Evolutionary conservation across 164 flowering plant genomes (phyloP), one percentile per base, ranked within the genome.

Genomic region (Chimonanthus salicifolius): DNA sequence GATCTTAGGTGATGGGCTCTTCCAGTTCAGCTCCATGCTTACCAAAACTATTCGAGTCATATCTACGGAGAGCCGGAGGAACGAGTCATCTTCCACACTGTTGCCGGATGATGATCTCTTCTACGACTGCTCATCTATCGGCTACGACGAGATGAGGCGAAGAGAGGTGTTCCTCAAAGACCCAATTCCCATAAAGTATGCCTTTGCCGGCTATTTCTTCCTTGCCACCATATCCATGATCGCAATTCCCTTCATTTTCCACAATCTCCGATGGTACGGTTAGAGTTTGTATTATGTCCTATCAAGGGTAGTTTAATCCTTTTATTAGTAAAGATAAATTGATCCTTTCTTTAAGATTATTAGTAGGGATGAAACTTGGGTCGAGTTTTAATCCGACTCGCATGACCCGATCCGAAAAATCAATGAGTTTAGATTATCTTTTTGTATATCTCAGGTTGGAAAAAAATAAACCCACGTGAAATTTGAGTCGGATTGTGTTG

Each of bases 1-100:
- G 72, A 81, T 81, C 20, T 73, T 83, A 2, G 85, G 85, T 33
- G 83, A 83, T 50, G 85, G 85, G 3, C 83, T 83, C 21, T 81
- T 46, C 49, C 67, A 80, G 72, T 74, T 83, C 44, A 5, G 75
- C 2, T 50, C 51, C 3, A 72, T 83, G 73, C 20, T 83, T 0
- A 3, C 10, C 3, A 73, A 45, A 71, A 74, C 83, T 43, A 9
- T 68, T 2, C 4, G 6, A 3, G 60, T 6, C 75, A 0, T 79
- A 4, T 7, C 0, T 47, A 70, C 6, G 50, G 10, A 68, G 21
- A 0, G 2, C 15, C 5, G 4, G 10, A 60, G 11, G 62, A 70
- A 73, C 7, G 76, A 75, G 7, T 44, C 74, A 5, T 33, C 75
- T 5, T 43, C 62, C 10, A 43, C 71, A 10, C 13, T 69, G n/a